These are phyloP conservation scores for Populus davidiana DNA, from an alignment of 345 rosid genomes.

Conservation along the genomic window DNA sequence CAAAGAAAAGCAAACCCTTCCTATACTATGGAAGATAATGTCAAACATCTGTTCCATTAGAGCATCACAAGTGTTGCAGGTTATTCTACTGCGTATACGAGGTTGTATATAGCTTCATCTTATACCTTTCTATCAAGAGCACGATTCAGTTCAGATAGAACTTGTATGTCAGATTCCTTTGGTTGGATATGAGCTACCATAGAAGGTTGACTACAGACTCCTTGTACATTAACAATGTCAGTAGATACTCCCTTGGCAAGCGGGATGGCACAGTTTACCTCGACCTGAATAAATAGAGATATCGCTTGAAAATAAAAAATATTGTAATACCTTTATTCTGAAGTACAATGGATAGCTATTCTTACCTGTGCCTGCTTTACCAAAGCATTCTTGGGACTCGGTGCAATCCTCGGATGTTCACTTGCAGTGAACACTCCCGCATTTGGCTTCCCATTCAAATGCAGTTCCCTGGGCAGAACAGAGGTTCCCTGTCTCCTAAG, in stretches of 20 bases:
- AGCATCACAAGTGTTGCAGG: neutral
- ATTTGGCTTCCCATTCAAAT: conserved; percentile 45
- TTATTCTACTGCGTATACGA: neutral
- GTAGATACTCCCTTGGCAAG: conserved; percentile 38
- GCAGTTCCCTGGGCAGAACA: conserved; percentile 44
- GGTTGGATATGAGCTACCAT: conserved; percentile 36
- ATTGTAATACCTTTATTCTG: neutral
- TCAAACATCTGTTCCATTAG: neutral
- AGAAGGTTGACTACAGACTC: conserved; percentile 36
- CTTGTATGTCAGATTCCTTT: conserved; percentile 60
- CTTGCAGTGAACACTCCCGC: conserved; percentile 36
- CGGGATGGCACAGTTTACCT: conserved; percentile 26
- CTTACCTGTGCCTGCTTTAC: conserved; percentile 43
- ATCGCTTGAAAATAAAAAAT: neutral
- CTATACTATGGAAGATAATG: neutral
- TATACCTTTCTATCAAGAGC: conserved; percentile 62
- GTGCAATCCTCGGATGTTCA: conserved; percentile 42
- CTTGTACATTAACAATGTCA: conserved; percentile 36
- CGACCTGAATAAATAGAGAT: conserved; percentile 40
- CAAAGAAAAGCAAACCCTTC: neutral
- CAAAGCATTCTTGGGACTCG: conserved; percentile 35
- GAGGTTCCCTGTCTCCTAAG: conserved; percentile 56
- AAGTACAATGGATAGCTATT: neutral
- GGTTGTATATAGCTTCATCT: neutral
- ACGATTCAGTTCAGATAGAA: conserved; percentile 44